Base-by-base conservation (phyloP, 805 yeast species). In the Yamadazyma philogaea region DNA sequence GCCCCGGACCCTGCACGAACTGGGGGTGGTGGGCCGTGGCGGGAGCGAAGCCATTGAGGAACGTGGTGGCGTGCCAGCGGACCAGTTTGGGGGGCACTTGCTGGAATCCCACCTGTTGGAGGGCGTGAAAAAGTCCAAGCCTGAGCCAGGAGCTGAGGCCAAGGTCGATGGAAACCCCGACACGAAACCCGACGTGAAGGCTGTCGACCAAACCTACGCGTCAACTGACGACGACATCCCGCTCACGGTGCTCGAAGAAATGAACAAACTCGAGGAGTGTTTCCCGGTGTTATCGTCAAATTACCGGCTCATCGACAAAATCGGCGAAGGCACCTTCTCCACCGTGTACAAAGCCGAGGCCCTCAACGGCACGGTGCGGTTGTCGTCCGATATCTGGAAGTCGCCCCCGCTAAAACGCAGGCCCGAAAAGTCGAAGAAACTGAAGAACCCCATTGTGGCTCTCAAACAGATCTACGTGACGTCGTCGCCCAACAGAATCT, bases 401-500 rank as follows among this genome's bases (percentile, higher is more conserved):
- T 66, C 73, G 4, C 76, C 76, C 6, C 75, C 75, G 7, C 55
- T 71, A 30, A 66, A 64, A 40, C 59, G 54, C 30, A 41, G 15
- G 6, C 24, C 32, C 16, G 19, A 42, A 7, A 26, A 55, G 47
- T 31, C 49, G 44, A n/a, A 18, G 24, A 59, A 57, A 19, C 51
- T 53, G 45, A 68, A 61, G 49, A 70, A 59, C 51, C 72, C 71
- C 34, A 60, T 71, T 39, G 98, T 93, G 44, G 99, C 99, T 1
- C 70, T 93, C 51, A 93, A 93, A 60, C 79, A 93, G 55, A 88
- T 93, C 36, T 90, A 91, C 61, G 98, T 90, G 16, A 93, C 99
- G 0, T 87, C 96, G 1, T 88, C 97, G 6, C 97, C 98, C 0
- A 82, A 80, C 48, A 76, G 99, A 62, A 91, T 93, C 34, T 81